Evolutionary conservation across 495 filamentous ascomycete genomes (phyloP).

Genomic region (Trypethelium eluteriae): DNA sequence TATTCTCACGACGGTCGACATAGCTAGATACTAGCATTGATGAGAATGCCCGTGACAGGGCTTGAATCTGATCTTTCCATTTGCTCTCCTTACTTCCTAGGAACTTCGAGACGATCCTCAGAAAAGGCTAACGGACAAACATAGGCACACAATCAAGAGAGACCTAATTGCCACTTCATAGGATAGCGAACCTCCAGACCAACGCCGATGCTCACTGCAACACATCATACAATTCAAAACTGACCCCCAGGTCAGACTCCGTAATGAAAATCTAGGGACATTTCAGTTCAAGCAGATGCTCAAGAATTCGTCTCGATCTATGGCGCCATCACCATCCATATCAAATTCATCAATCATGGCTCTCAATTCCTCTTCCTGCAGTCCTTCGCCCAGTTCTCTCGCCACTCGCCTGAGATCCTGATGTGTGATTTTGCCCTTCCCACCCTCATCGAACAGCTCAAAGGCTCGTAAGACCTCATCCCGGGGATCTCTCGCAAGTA

Average conservation of each 20-base stretch:
- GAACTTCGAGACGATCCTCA: not conserved
- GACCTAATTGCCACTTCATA: too few species aligned
- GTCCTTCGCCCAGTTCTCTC: conserved; percentile 77
- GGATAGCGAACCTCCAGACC: too few species aligned
- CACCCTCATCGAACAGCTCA: conserved; percentile 72
- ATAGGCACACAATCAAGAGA: not conserved
- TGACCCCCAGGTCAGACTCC: not conserved
- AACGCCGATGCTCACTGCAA: not conserved
- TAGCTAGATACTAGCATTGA: conserved; percentile 57
- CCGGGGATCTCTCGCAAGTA: conserved; percentile 70
- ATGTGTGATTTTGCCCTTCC: conserved; percentile 76
- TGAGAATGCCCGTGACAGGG: conserved; percentile 29
- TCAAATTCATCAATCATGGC: conserved; percentile 99
- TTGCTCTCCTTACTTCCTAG: not conserved
- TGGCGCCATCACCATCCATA: conserved; percentile 81
- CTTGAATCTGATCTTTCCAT: conserved; percentile 15
- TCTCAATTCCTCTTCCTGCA: conserved; percentile 84
- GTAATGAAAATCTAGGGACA: not conserved
- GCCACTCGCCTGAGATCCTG: conserved; percentile 82
- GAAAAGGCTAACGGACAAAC: not conserved
- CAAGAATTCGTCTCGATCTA: conserved; percentile 85
- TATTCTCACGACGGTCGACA: conserved; percentile 98
- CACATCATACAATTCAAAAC: not conserved
- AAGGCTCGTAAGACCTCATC: conserved; percentile 93
- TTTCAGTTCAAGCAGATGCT: conserved; percentile 52